Evolutionary conservation across 2,329 filamentous ascomycete species (phyloP), one percentile per base, ranked within the genome.

Genomic region (Escovopsis sp.): DNA sequence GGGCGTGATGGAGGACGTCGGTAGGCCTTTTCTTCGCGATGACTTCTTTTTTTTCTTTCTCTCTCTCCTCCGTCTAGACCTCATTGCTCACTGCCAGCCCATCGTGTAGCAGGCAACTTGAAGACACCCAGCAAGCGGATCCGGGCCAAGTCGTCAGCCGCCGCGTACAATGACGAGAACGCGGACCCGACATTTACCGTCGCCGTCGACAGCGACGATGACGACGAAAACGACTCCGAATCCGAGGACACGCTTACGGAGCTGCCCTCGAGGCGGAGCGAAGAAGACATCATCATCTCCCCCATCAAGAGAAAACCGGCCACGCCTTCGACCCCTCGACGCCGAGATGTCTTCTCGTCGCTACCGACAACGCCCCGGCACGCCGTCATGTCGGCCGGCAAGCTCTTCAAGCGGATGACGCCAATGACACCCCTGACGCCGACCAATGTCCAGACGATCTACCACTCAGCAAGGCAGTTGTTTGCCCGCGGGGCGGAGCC

Each of bases 381-480:
- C 58, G 77, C 84, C 43, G 80, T 94, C 44, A 81, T 84, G 64
- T 76, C 88, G 11, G 73, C 74, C 31, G 84, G 80, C 48, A 84
- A 77, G 54, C 70, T 84, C 31, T 74, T 81, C 52, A 88, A 84
- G 49, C 82, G 88, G 43, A 68, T 81, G 51, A 93, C 86, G 35
- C 84, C 84, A 15, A 77, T 81, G 49, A 84, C 85, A 11, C 81
- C 81, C 10, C 66, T 72, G 30, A 84, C 83, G 7, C 82, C 84
- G 11, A 73, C 76, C 25, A 67, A 76, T 10, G 66, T 73, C 16
- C 76, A 79, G 41, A 91, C 86, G 0, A 70, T 95, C 32, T 96
- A 95, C 60, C 86, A 91, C 48, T 72, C 80, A 45, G 91, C 87
- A 13, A 79, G 89, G 27, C 86, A 94, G 54, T 64, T 94, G 3